Percentiles rank a stretch among this genome's conserved stretches.
These are phyloP conservation scores for Gleditsia sinensis DNA, from an alignment of 306 rosid genomes.

Conservation along the genomic window DNA sequence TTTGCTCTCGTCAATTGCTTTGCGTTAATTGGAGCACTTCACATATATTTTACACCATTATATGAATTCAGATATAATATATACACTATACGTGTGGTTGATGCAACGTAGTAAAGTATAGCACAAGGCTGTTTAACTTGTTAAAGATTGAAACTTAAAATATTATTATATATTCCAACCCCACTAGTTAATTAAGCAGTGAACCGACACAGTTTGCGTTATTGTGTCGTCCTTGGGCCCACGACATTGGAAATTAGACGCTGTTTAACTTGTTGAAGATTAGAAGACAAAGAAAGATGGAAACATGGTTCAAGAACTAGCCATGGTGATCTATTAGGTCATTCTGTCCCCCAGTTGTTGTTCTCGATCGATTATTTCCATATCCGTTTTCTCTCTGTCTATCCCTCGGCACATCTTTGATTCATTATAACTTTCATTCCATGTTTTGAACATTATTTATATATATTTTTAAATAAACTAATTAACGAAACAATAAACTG, in stretches of 20 bases:
- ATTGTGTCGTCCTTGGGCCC: conserved; percentile 2
- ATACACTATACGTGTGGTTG: not conserved
- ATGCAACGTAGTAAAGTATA: not conserved
- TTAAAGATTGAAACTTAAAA: no score
- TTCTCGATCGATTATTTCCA: not conserved
- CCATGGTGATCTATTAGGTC: not conserved
- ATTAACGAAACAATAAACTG: no score
- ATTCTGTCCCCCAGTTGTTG: not conserved
- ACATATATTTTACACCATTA: not conserved
- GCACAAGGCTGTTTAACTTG: not conserved
- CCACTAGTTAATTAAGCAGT: not conserved
- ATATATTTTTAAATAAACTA: no score
- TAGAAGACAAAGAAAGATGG: not conserved
- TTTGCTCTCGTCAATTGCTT: no score
- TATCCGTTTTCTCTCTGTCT: no score
- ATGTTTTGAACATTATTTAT: no score
- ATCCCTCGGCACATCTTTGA: no score
- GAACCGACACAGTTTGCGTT: not conserved
- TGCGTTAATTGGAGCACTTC: not conserved
- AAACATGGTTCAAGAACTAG: not conserved
- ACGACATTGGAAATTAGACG: conserved; percentile 1
- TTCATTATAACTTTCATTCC: no score
- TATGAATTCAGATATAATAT: conserved; percentile 3
- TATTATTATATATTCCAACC: not conserved
- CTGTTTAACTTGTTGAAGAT: not conserved